Base-by-base conservation (phyloP, 768 basidiomycete genomes). In the Amylocystis lapponica region DNA sequence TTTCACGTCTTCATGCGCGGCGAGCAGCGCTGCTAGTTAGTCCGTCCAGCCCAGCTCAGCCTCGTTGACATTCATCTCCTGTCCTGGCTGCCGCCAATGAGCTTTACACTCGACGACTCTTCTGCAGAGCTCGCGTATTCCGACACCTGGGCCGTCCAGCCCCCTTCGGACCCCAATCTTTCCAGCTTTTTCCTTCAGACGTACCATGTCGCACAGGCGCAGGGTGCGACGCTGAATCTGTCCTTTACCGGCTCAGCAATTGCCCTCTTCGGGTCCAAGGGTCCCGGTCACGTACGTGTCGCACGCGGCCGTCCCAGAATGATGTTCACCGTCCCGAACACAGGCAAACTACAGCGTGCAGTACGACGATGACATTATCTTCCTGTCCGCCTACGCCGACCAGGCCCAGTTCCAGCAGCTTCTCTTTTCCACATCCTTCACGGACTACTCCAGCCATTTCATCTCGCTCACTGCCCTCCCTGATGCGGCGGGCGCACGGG, bases 21-120 rank as follows among this genome's bases (percentile, higher is more conserved):
- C n/a, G n/a, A n/a, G n/a, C n/a, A n/a, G n/a, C n/a, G n/a, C n/a
- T n/a, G n/a, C n/a, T n/a, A n/a, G n/a, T n/a, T n/a, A n/a, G n/a
- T n/a, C 4, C 39, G 3, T 8, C 27, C 17, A 27, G 39, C 25
- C 26, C 16, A 8, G 17, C 12, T 16, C 14, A n/a, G 17, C 19
- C 13, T 41, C 27, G 22, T n/a, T 26, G 22, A 14, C 22, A 19
- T 30, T 12, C 16, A 21, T 11, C 40, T 43, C 26, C 5, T 30
- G 11, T 30, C 29, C n/a, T 9, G 29, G 10, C n/a, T n/a, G 29
- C 29, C 29, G 9, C 29, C 21, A 5, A 54, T 53, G 52, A 62
- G 59, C 54, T 57, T 55, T 51, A 59, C 61, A 5, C 46, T 62
- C 38, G 61, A 62, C 56, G 61, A 62, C 52, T 38, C 56, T 9